Evolutionary conservation across 2,329 filamentous ascomycete species (phyloP).

Genomic region (Dissoconium aciculare): DNA sequence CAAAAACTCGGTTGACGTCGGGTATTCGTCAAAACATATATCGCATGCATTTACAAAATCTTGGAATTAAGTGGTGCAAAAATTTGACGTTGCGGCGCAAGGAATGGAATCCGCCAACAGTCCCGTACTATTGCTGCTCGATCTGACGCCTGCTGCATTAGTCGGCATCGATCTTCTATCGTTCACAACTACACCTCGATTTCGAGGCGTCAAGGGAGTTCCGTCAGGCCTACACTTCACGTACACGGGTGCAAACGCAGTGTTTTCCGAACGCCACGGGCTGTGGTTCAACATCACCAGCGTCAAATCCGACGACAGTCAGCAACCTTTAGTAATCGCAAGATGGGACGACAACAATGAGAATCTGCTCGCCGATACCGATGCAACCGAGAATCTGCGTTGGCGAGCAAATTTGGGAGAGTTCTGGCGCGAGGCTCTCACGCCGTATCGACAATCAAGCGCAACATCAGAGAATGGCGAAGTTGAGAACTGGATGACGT

Average conservation of each 20-base stretch:
- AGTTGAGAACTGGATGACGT: slow-evolving; percentile 35
- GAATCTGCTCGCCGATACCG: slow-evolving; percentile 30
- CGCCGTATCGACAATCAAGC: slow-evolving; percentile 31
- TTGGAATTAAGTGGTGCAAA: too few relatives aligned
- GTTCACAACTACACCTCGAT: slow-evolving; percentile 47
- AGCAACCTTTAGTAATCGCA: slow-evolving; percentile 37
- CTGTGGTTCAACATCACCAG: slow-evolving; percentile 41
- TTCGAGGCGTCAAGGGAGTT: slow-evolving; percentile 45
- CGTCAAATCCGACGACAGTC: slow-evolving; percentile 8
- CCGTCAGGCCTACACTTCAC: slow-evolving; percentile 46
- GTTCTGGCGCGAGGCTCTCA: slow-evolving; percentile 40
- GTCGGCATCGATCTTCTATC: slow-evolving; percentile 44
- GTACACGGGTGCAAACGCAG: slow-evolving; percentile 43
- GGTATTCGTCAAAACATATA: too few relatives aligned
- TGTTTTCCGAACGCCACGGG: slow-evolving; percentile 46
- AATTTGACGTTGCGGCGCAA: too few relatives aligned
- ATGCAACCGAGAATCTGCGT: slow-evolving; percentile 30
- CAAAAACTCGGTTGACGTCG: too few relatives aligned
- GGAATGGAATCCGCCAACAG: slow-evolving; percentile 18
- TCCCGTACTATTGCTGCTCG: slow-evolving; percentile 27
- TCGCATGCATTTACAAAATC: too few relatives aligned
- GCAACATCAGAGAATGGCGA: slow-evolving; percentile 15
- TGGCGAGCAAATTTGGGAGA: slow-evolving; percentile 42
- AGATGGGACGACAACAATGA: slow-evolving; percentile 39
- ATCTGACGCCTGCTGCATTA: slow-evolving; percentile 31